Evolutionary conservation across 306 rosid species (phyloP).

Genomic region (Ammopiptanthus mongolicus): DNA sequence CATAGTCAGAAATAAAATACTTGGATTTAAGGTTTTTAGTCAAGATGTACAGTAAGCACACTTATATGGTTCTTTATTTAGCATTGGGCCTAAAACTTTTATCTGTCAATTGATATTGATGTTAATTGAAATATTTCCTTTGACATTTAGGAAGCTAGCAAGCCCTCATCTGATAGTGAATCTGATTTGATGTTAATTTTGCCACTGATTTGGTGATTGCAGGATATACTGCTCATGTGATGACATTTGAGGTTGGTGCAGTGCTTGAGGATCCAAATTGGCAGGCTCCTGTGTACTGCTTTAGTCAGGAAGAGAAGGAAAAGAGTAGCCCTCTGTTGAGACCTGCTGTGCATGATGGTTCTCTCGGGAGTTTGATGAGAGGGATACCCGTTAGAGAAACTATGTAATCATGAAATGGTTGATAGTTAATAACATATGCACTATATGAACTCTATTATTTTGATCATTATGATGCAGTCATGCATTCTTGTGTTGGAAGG

Average conservation of each 20-base stretch:
- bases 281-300: slow-evolving; percentile 89
- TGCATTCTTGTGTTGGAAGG: no score
- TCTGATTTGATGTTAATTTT: background rate
- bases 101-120: no score
- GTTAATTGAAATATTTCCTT: background rate
- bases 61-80: no score
- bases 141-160: background rate
- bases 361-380: slow-evolving; percentile 30
- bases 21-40: no score
- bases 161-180: no score
- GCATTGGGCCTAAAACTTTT: no score
- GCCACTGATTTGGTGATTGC: slow-evolving; percentile 13
- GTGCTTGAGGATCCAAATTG: slow-evolving; percentile 74
- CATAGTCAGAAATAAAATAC: no score
- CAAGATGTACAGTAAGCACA: no score
- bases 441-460: no score
- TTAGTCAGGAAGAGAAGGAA: slow-evolving; percentile 24
- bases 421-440: background rate
- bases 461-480: no score
- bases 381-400: background rate
- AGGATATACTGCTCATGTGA: slow-evolving; percentile 88
- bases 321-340: background rate
- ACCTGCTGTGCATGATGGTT: background rate
- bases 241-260: slow-evolving; percentile 91
- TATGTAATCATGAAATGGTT: slow-evolving; percentile 1